Evolutionary conservation across 345 rosid genomes (phyloP).

Genomic region (Moricandia arvensis): DNA sequence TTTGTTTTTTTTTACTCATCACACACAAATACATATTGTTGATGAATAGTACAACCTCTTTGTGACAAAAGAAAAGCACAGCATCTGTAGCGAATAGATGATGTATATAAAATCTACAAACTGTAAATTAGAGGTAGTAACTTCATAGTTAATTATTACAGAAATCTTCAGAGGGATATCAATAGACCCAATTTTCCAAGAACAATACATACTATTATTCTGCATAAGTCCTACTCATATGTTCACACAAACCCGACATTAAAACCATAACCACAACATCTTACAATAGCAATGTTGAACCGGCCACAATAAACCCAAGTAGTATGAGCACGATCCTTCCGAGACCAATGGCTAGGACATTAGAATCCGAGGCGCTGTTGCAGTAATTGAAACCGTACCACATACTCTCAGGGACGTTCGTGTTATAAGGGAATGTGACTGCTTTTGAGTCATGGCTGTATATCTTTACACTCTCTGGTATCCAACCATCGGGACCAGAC

Average conservation of each 20-base stretch:
- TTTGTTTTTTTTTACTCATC: too few relatives aligned
- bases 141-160: constrained; percentile 25
- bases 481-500: constrained; percentile 82
- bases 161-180: background rate
- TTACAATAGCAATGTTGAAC: constrained; percentile 26
- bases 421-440: constrained; percentile 54
- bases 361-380: constrained; percentile 45
- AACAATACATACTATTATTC: constrained; percentile 26
- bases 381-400: constrained; percentile 86
- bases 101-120: constrained; percentile 20
- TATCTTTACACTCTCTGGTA: constrained; percentile 59
- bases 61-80: too few relatives aligned
- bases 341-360: constrained; percentile 35
- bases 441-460: constrained; percentile 44
- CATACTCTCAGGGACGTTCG: constrained; percentile 51
- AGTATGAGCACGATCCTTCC: constrained; percentile 16
- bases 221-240: constrained; percentile 22
- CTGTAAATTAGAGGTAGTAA: constrained; percentile 14
- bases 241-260: constrained; percentile 24
- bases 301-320: constrained; percentile 31
- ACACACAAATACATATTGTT: too few relatives aligned
- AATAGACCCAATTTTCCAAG: constrained; percentile 10
- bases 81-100: too few relatives aligned
- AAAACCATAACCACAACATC: background rate
- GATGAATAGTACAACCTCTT: too few relatives aligned